Base-by-base conservation (phyloP, 306 rosid species). In the Corylus americana region DNA sequence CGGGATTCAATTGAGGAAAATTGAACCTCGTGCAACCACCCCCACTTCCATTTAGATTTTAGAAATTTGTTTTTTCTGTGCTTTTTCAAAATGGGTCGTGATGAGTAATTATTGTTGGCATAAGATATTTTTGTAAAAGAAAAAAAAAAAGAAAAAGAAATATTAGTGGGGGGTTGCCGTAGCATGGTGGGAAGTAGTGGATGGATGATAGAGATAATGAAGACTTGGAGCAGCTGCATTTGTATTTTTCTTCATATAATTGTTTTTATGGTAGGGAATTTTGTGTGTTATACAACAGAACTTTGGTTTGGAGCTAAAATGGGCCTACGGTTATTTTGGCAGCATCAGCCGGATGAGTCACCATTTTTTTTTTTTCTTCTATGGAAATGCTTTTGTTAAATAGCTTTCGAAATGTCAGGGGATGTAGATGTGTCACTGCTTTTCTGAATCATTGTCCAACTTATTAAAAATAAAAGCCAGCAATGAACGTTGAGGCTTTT, bases 1-100 rank as follows among this genome's bases (percentile, higher is more conserved):
- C 0, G 81, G 78, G 66, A 79, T 87, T 70, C 89, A 88, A 51
- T 17, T 92, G 37, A 88, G 82, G 74, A 86, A 80, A 78, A 67
- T 90, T 17, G 98, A 86, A 25, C 93, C 90, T 0, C 85, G 63
- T 10, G 1, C 51, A 12, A 10, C 80, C 0, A 61, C 93, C 22
- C 89, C 89, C 0, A 74, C 80, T 51, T 51, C 81, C 3, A 49
- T 70, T 7, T 88, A 63, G 29, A 3, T 14, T 11, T 11, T 18
- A 29, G 2, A 29, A 29, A 31, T 10, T 48, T 35, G 0, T 42
- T 25, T 44, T 5, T n/a, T 4, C 8, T 3, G 2, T 35, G 0
- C 27, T 25, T 31, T 5, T 11, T 5, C 10, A 58, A 37, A 7
- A 14, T 13, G 13, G 7, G 18, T 17, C 14, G 10, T 13, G 27